phyloP scores from a whole-genome alignment of 768 basidiomycete genomes.

The Leccinum subgranulosum region DNA sequence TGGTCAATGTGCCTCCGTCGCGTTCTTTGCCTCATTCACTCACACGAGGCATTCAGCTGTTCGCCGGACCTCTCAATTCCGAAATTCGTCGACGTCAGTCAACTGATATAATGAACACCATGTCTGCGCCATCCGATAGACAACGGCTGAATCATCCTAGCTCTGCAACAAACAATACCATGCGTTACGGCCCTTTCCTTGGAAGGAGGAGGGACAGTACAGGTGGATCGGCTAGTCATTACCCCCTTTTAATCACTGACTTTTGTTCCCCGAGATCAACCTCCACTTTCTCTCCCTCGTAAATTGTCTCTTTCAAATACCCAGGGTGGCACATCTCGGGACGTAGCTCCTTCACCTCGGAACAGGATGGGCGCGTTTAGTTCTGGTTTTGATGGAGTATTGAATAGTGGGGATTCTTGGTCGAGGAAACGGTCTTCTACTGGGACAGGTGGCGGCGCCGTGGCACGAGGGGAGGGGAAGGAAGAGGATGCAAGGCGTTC shows the following conservation, averaged over 20 bases:
- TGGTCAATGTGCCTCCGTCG: slow-evolving; percentile 17
- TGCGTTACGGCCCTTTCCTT: slow-evolving; percentile 59
- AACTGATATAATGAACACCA: slow-evolving; percentile 63
- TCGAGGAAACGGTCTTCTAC: slow-evolving; percentile 63
- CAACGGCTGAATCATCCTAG: slow-evolving; percentile 52
- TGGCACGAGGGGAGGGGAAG: slow-evolving; percentile 40
- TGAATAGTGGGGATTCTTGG: slow-evolving; percentile 69
- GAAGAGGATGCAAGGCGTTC: slow-evolving; percentile 38
- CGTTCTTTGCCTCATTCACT: slow-evolving; percentile 19
- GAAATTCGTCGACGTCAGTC: slow-evolving; percentile 85
- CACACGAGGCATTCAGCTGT: slow-evolving; percentile 54
- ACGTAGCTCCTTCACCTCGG: slow-evolving; percentile 63
- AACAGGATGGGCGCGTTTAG: slow-evolving; percentile 52
- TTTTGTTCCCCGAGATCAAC: slow-evolving; percentile 47
- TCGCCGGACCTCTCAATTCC: slow-evolving; percentile 77
- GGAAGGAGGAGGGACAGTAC: slow-evolving; percentile 65
- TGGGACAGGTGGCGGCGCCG: slow-evolving; percentile 37
- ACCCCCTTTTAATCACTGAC: slow-evolving; percentile 4
- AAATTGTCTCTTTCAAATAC: slow-evolving; percentile 67
- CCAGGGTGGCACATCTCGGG: slow-evolving; percentile 55
- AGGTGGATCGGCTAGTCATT: slow-evolving; percentile 39
- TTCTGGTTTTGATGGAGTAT: slow-evolving; percentile 70
- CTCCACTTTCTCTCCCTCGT: slow-evolving; percentile 51
- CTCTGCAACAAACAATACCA: slow-evolving; percentile 48
- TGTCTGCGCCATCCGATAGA: slow-evolving; percentile 57